Percentiles rank a stretch among this genome's conserved stretches.
Evolutionary conservation across 1,284 basidiomycete species (phyloP).

Genomic region (Malassezia sympodialis): DNA sequence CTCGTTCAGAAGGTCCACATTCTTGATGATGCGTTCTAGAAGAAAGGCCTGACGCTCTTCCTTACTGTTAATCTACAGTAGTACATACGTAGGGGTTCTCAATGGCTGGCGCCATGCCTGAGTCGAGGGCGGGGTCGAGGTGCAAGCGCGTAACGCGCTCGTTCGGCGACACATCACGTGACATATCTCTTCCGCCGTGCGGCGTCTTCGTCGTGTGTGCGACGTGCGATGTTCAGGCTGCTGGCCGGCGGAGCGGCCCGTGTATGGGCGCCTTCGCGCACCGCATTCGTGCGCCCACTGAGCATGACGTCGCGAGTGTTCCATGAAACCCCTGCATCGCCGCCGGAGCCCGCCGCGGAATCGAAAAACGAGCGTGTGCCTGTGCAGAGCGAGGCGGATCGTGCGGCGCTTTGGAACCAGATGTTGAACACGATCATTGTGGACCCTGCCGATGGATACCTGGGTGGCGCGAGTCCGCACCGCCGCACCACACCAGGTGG

Average conservation of each 20-base stretch:
- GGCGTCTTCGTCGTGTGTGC: background rate
- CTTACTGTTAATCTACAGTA: constrained; percentile 50
- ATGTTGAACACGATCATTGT: constrained; percentile 20
- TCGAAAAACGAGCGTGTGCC: background rate
- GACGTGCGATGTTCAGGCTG: constrained; percentile 3
- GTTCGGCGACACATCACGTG: too few species aligned
- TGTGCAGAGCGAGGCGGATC: background rate
- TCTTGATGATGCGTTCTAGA: constrained; percentile 78
- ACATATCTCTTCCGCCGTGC: background rate
- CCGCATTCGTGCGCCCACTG: background rate
- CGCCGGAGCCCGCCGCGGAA: background rate
- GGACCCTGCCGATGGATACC: constrained; percentile 6
- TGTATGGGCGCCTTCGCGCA: background rate
- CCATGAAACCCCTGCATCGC: background rate
- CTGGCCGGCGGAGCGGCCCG: background rate
- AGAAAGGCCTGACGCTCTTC: constrained; percentile 79
- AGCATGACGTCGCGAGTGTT: background rate
- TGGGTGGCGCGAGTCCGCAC: background rate
- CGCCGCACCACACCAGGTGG: background rate
- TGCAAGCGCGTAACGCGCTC: background rate
- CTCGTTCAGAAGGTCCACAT: constrained; percentile 57
- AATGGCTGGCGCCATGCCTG: constrained; percentile 14
- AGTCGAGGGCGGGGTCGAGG: background rate
- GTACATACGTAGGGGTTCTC: constrained; percentile 19
- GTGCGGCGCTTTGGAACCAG: constrained; percentile 17